These are phyloP conservation scores for Austroboletus festivus DNA, from an alignment of 768 basidiomycete species.

Conservation along the genomic window DNA sequence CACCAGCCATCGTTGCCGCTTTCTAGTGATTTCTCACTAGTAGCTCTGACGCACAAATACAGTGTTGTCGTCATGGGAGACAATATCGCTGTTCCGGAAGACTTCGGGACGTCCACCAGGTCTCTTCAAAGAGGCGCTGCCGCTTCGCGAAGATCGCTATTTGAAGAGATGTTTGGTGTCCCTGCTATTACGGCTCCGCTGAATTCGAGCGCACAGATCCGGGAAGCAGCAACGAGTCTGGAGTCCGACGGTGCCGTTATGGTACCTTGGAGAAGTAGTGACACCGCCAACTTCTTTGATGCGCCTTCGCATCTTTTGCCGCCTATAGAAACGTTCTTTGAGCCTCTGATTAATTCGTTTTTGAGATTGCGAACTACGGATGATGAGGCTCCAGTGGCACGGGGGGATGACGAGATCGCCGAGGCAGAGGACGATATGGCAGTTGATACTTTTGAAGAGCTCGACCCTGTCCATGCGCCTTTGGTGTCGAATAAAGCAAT, in stretches of 20 bases:
- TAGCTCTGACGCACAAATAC: slow-evolving; percentile 70
- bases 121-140: slow-evolving; percentile 32
- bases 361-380: slow-evolving; percentile 31
- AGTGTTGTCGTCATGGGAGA: slow-evolving; percentile 70
- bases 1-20: slow-evolving; percentile 32
- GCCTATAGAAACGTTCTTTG: slow-evolving; percentile 68
- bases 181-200: slow-evolving; percentile 53
- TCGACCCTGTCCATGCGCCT: slow-evolving; percentile 22
- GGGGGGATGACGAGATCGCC: slow-evolving; percentile 24
- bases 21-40: slow-evolving; percentile 48
- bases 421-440: slow-evolving; percentile 46
- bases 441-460: slow-evolving; percentile 29
- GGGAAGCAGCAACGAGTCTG: slow-evolving; percentile 7
- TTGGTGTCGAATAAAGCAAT: slow-evolving; percentile 48
- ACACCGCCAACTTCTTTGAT: slow-evolving; percentile 51
- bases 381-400: slow-evolving; percentile 11
- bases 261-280: slow-evolving; percentile 39
- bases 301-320: slow-evolving; percentile 76
- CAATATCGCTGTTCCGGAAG: slow-evolving; percentile 38
- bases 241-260: slow-evolving; percentile 15
- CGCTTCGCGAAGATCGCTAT: slow-evolving; percentile 55
- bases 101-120: slow-evolving; percentile 41
- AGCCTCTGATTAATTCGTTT: slow-evolving; percentile 54
- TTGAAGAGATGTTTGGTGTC: slow-evolving; percentile 88
- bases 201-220: slow-evolving; percentile 18